These are phyloP conservation scores for Crithidia thermophila DNA, from an alignment of 208 protist genomes.

Conservation along the genomic window DNA sequence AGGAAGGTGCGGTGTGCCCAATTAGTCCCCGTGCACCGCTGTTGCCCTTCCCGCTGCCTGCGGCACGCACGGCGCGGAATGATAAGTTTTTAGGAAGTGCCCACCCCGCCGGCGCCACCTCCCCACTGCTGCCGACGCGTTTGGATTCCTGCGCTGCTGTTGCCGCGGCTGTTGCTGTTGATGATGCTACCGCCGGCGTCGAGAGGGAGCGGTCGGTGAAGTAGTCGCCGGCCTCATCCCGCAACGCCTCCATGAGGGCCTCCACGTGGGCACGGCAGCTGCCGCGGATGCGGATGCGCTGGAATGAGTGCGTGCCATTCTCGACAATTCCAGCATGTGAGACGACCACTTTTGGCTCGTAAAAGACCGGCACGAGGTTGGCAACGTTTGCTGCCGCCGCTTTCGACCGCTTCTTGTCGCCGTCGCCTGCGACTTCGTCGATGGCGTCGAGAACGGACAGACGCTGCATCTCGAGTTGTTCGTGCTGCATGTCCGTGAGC, in stretches of 20 bases:
- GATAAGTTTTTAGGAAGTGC: slow-evolving; percentile 36
- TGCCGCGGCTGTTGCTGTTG: background rate
- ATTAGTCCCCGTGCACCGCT: slow-evolving; percentile 6
- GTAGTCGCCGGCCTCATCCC: slow-evolving; percentile 48
- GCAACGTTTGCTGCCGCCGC: background rate
- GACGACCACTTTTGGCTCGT: slow-evolving; percentile 82
- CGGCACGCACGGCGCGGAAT: slow-evolving; percentile 20
- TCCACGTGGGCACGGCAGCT: slow-evolving; percentile 82
- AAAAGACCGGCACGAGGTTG: slow-evolving; percentile 76
- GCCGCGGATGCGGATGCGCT: slow-evolving; percentile 87
- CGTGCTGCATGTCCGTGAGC: slow-evolving; percentile 71
- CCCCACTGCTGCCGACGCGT: background rate
- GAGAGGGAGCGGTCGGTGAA: slow-evolving; percentile 56
- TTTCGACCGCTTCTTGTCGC: slow-evolving; percentile 1
- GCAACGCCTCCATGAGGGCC: slow-evolving; percentile 55
- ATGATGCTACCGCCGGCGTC: background rate
- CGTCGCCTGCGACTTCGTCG: slow-evolving; percentile 14
- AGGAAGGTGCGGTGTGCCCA: slow-evolving; percentile 12
- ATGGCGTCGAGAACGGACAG: slow-evolving; percentile 62
- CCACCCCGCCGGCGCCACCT: background rate
- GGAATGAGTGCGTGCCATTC: slow-evolving; percentile 78
- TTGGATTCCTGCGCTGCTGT: background rate
- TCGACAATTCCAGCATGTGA: slow-evolving; percentile 84
- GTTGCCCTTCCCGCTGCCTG: background rate
- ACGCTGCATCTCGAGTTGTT: slow-evolving; percentile 70